A percentile compares a stretch with the other conserved stretches of the same genome.
Evolutionary conservation across 179 eudicot genomes (phyloP).

Genomic region (Actinidia arguta): DNA sequence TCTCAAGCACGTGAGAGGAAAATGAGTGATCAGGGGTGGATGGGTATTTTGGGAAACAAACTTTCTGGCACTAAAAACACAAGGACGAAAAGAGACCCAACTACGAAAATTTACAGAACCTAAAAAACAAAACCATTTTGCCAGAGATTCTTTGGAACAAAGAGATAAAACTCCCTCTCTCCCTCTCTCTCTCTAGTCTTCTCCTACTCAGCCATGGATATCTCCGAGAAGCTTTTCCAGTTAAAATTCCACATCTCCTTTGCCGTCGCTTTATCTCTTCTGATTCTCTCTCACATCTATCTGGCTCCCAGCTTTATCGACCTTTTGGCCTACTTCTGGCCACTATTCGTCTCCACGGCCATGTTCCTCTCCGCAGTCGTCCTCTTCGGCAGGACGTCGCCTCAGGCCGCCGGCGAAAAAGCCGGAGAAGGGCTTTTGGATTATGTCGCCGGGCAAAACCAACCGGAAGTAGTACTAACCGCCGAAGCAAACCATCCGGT

Average conservation of each 20-base stretch:
- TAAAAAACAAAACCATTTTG: not conserved
- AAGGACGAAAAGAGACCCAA: not conserved
- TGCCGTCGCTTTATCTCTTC: conserved; percentile 32
- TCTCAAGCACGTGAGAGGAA: not conserved
- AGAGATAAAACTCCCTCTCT: conserved; percentile 25
- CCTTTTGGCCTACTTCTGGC: conserved; percentile 63
- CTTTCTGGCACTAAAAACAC: not conserved
- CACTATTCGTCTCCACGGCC: conserved; percentile 71
- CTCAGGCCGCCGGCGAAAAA: conserved; percentile 56
- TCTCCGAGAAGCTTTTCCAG: conserved; percentile 45
- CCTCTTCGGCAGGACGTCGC: conserved; percentile 54
- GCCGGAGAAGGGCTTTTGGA: conserved; percentile 71
- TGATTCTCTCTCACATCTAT: conserved; percentile 22
- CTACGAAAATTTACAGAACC: not conserved
- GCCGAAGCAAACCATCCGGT: too few species aligned
- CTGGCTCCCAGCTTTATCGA: conserved; percentile 57
- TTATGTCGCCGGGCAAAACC: conserved; percentile 51
- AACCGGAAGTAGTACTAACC: conserved; percentile 25
- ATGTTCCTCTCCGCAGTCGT: conserved; percentile 62
- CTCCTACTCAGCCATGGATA: conserved; percentile 47
- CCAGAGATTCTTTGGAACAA: conserved; percentile 22
- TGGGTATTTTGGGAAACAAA: conserved; percentile 4
- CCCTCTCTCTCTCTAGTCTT: conserved; percentile 32
- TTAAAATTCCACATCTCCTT: conserved; percentile 48
- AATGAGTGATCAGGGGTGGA: not conserved